Conservation (phyloP, 1,284 basidiomycete genomes). For the Ganoderma lingzhi region DNA sequence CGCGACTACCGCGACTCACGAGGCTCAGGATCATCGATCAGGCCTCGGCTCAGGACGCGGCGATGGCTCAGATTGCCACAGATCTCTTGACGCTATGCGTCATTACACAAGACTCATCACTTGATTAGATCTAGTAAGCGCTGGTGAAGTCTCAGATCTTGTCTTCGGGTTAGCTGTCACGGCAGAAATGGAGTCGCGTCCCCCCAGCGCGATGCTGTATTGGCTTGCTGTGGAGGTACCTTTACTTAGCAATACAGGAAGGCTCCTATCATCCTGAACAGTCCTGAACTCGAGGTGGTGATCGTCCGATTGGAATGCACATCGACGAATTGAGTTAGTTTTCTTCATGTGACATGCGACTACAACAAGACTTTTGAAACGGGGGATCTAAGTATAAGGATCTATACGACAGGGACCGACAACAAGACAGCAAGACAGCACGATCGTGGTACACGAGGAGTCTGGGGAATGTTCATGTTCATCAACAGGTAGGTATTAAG, state of each 20-base stretch:
- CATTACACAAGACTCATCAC: neutral
- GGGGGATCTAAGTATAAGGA: neutral
- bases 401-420: neutral
- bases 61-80: neutral
- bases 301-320: neutral
- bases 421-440: slow-evolving; percentile 1
- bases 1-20: neutral
- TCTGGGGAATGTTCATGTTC: neutral
- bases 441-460: neutral
- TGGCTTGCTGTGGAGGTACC: too few relatives aligned
- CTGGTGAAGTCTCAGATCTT: neutral
- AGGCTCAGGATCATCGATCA: too few relatives aligned
- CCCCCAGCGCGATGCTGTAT: too few relatives aligned
- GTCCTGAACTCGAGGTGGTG: neutral
- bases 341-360: neutral
- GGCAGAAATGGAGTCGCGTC: too few relatives aligned
- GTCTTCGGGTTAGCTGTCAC: too few relatives aligned
- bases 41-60: too few relatives aligned
- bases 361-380: slow-evolving; percentile 3
- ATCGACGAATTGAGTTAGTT: neutral
- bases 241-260: neutral
- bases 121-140: neutral
- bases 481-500: neutral
- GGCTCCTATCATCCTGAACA: neutral
- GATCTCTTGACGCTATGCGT: neutral